Evolutionary conservation across 371 early-diverging fungal species (phyloP), one percentile per base, ranked within the genome.

Genomic region (Rhizopus microsporus): DNA sequence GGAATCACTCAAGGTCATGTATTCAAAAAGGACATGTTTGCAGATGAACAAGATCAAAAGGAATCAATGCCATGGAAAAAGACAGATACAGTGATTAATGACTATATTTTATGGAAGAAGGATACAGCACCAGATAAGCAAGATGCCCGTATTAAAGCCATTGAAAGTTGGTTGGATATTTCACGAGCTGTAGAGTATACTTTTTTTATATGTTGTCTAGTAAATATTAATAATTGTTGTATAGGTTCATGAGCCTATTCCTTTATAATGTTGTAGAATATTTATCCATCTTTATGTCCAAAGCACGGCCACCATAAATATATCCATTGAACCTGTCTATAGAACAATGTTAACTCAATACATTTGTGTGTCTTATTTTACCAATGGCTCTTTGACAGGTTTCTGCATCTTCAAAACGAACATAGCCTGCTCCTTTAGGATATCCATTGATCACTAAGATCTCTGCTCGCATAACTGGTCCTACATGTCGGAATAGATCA

Each of bases 401-500:
- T 16, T 69, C 67, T 23, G 70, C 75, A 48, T 80, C 65, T 53
- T 87, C 85, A 47, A 87, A 87, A 5, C 84, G 76, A 5, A 87
- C 87, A 57, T 81, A 58, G 1, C 87, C 87, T 13, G 85, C 75
- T 0, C 85, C 87, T 59, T 83, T 85, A 6, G 87, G 79, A 53
- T 83, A 77, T 7, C 85, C 87, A 54, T 71, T 71, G 6, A 60
- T 34, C 51, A 68, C 54, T 42, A 84, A 55, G 40, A 84, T 78
- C 59, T 87, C 87, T 3, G 85, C 67, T 49, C 80, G 66, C 10
- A 80, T 57, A 31, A 83, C 77, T 59, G 67, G 76, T 49, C 72
- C 87, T 56, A 68, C 87, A 48, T 81, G 81, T 52, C 82, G 74
- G 62, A 87, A 87, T n/a, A 87, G 56, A 43, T 87, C 87, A 57